Evolutionary conservation across 2,329 filamentous ascomycete species (phyloP).

Genomic region (Sporothrix dimorphospora): DNA sequence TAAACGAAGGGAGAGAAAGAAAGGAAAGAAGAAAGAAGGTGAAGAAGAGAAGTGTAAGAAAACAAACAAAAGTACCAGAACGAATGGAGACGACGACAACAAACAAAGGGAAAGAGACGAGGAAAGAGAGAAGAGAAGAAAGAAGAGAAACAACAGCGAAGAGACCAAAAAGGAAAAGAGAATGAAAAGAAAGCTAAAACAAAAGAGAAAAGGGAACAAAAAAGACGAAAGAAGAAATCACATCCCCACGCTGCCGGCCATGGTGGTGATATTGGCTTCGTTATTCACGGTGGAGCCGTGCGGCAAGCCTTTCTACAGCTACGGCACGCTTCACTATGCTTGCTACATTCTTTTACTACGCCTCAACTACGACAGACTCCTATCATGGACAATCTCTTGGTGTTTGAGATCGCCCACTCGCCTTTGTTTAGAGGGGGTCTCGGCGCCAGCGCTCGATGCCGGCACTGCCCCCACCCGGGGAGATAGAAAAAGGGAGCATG

Average conservation of each 20-base stretch:
- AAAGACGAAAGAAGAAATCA: neutral
- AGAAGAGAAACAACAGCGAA: neutral
- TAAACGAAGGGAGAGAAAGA: neutral
- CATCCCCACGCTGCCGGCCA: conserved; percentile 9
- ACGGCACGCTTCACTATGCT: neutral
- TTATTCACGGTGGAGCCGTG: neutral
- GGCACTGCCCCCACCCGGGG: conserved; percentile 24
- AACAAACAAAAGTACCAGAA: conserved; percentile 4
- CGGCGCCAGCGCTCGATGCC: conserved; percentile 18
- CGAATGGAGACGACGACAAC: neutral
- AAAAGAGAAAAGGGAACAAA: neutral
- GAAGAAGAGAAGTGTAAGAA: neutral
- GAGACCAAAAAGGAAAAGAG: neutral
- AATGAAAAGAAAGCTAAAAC: neutral
- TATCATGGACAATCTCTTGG: neutral
- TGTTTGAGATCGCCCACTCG: conserved; percentile 10
- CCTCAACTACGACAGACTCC: neutral
- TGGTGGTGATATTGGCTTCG: neutral
- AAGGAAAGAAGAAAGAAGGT: neutral
- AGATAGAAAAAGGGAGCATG: neutral
- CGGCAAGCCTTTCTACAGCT: neutral
- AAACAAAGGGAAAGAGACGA: neutral
- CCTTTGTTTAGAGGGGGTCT: neutral
- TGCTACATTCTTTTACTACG: neutral
- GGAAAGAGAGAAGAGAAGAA: neutral